Evolutionary conservation across 2,329 filamentous ascomycete species (phyloP), one percentile per base, ranked within the genome.

Genomic region (Aspergillus intermedius): DNA sequence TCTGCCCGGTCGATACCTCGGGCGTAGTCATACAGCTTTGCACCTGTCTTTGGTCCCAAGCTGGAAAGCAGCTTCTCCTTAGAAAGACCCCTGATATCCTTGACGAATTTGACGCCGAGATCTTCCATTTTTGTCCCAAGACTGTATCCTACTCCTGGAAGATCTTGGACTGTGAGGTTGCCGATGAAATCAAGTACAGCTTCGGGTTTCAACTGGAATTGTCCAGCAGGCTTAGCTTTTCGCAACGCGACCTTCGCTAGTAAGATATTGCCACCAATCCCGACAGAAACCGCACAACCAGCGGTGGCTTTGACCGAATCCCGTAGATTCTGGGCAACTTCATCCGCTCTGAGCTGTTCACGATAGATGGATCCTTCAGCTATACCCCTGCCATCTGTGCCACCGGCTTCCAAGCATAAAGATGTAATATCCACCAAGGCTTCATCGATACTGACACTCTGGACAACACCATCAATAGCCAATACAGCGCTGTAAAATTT

Each of bases 371-470:
- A 86, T 0, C 80, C 85, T 63, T 93, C 86, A 7, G 79, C 77
- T 4, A 83, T 63, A 1, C 77, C 79, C 19, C 74, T 72, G 1
- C 86, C 88, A 57, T 86, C 79, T 1, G 85, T 87, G 2, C 81
- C 83, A 9, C 81, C 78, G 12, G 77, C 78, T 10, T 77, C 73
- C 41, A 89, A 71, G 50, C 93, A 87, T 3, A 87, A 70, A 3
- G 74, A 73, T 3, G 88, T 93, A 30, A 91, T 79, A 66, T 98
- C 93, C 13, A 98, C 73, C 6, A 98, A 77, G 1, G 90, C 93
- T 69, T 98, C 94, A 57, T 98, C 94, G 42, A 98, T 87, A 62
- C 93, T 97, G 46, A 98, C 91, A 61, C 93, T 97, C 65, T 98
- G 93, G 0, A 97, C 89, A 15, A 88, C 70, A 1, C 90, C 91